Evolutionary conservation across 1,139 yeast species (phyloP).

Genomic region (Blastobotrys proliferans): DNA sequence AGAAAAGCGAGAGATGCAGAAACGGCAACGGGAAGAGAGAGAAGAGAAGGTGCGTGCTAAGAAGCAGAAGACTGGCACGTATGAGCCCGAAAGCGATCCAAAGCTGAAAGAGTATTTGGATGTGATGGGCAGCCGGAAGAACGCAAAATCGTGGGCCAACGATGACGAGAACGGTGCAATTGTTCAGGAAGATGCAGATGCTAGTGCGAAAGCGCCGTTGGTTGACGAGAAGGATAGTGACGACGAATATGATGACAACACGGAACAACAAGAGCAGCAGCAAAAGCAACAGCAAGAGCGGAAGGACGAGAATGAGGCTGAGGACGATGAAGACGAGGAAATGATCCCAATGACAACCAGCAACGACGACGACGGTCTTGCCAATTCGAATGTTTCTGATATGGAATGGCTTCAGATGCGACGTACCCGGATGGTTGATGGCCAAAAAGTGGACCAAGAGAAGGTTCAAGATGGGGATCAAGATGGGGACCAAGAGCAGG

Average conservation of each 20-base stretch:
- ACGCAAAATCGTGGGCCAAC: constrained; percentile 69
- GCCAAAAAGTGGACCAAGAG: constrained; percentile 12
- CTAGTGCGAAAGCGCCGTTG: constrained; percentile 11
- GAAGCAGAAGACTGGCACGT: constrained; percentile 40
- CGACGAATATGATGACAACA: constrained; percentile 28
- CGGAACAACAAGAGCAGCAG: constrained; percentile 25
- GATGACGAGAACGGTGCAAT: constrained; percentile 49
- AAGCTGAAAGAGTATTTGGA: constrained; percentile 76
- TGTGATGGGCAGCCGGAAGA: constrained; percentile 72
- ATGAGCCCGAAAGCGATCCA: constrained; percentile 42
- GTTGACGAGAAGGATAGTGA: constrained; percentile 25
- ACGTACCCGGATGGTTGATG: constrained; percentile 67
- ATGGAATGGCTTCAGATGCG: constrained; percentile 83
- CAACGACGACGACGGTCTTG: constrained; percentile 14
- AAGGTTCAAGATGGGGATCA: constrained; percentile 13
- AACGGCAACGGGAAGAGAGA: constrained; percentile 30
- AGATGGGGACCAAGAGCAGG: constrained; percentile 37
- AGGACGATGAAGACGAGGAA: constrained; percentile 20
- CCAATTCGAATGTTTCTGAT: constrained; percentile 52
- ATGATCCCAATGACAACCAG: constrained; percentile 12
- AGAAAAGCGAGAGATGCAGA: constrained; percentile 46
- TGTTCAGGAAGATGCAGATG: constrained; percentile 7
- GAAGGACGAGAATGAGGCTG: constrained; percentile 18
- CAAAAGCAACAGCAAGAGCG: constrained; percentile 25
- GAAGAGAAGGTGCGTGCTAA: constrained; percentile 48